Evolutionary conservation across 495 filamentous ascomycete species (phyloP).

Genomic region (Penicillium paradoxum): DNA sequence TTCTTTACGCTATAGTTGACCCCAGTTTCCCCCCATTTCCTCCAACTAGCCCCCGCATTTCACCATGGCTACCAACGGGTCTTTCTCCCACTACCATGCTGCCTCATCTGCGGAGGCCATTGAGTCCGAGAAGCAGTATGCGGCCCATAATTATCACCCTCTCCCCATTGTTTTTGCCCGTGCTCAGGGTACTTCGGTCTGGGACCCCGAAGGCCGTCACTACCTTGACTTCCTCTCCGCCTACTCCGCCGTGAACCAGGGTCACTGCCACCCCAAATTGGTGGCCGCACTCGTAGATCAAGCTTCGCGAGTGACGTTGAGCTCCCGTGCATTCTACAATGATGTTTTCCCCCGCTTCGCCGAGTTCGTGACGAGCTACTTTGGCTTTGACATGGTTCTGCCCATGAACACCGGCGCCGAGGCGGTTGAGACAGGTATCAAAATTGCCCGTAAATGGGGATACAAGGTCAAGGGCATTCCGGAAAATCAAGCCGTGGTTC

Average conservation of each 20-base stretch:
- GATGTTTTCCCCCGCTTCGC: constrained; percentile 98
- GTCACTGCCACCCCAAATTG: constrained; percentile 95
- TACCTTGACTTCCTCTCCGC: constrained; percentile 98
- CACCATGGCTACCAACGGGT: constrained; percentile 33
- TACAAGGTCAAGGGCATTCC: constrained; percentile 95
- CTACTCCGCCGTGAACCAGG: constrained; percentile 97
- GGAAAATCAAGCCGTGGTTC: constrained; percentile 74
- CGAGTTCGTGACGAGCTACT: constrained; percentile 79
- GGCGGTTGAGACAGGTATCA: constrained; percentile 97
- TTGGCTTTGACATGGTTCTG: constrained; percentile 97
- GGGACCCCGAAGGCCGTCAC: constrained; percentile 95
- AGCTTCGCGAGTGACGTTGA: constrained; percentile 84
- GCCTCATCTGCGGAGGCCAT: constrained; percentile 76
- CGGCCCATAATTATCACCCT: constrained; percentile 98
- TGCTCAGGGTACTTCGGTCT: constrained; percentile 79
- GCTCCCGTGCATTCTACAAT: constrained; percentile 96
- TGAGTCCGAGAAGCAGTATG: constrained; percentile 71
- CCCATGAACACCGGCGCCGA: constrained; percentile 99
- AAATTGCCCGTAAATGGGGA: constrained; percentile 97
- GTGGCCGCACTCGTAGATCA: constrained; percentile 86
- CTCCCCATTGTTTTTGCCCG: constrained; percentile 87
- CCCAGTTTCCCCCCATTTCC: background rate
- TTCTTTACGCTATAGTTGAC: constrained; percentile 5
- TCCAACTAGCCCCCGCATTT: constrained; percentile 14
- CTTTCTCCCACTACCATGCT: constrained; percentile 63